Evolutionary conservation across 73 alveolate genomes (phyloP), one percentile per base, ranked within the genome.

Genomic region (Symbiodinium pilosum): DNA sequence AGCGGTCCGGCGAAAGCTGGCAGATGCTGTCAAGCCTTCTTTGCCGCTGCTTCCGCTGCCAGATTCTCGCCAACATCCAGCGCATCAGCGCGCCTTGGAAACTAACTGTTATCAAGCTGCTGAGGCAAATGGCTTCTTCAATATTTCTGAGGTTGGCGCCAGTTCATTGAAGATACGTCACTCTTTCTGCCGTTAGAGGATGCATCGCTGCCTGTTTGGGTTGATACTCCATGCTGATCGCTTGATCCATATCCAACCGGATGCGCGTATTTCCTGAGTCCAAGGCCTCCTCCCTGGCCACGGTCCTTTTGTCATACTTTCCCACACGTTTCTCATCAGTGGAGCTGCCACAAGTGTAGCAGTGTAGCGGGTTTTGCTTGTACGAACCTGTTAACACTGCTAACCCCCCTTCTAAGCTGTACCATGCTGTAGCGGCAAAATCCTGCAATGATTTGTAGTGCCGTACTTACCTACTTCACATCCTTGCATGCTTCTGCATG

Each of bases 21-120:
- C 6, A 47, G 6, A 47, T 47, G 6, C 59, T 47, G 14, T 47
- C 59, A 47, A 47, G 59, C 94, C 94, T 87, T 87, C 84, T 87
- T 87, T 7, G 94, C 94, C 18, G 84, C 94, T 36, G 94, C 84
- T 54, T 52, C 94, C 32, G 94, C 94, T 4, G 94, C 94, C 41
- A 54, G 59, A 36, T 87, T 52, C 42, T 87, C 94, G 11, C 94
- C 94, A 34, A 87, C 75, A 21, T 34, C 77, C 34, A 87, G 20
- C 20, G 43, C 64, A 87, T 87, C 84, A 36, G 77, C 75, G 56
- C 77, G 56, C 56, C 56, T 87, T 14, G 30, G 36, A 4, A 24
- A 43, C 28, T 28, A 6, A 12, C 14, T 47, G 59, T n/a, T n/a
- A n/a, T n/a, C 59, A 47, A 47, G 59, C 39, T 3, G 54, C 42